These are phyloP conservation scores for Chlamydomonas incerta DNA, from an alignment of 139 green algal species.

Conservation along the genomic window DNA sequence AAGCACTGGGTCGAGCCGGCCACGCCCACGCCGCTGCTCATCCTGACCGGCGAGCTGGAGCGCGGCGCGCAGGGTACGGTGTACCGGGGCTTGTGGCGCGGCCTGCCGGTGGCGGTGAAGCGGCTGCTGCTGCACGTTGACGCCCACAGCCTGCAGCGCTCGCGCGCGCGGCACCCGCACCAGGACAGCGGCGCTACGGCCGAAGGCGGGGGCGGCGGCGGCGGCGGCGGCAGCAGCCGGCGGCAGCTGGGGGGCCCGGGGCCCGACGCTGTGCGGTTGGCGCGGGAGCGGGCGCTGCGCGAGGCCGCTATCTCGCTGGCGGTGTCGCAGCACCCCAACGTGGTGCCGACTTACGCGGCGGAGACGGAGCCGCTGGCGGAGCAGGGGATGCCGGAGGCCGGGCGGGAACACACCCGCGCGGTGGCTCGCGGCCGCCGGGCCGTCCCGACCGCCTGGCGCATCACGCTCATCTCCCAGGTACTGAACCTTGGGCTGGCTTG, in stretches of 20 bases:
- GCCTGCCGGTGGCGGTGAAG: background rate
- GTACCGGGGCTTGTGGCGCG: constrained; percentile 1
- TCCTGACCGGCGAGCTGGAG: constrained; percentile 2
- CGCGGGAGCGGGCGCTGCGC: background rate
- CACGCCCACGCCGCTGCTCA: background rate
- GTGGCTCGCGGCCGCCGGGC: no score
- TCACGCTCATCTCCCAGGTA: constrained; percentile 22
- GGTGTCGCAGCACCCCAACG: background rate
- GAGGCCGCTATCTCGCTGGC: constrained; percentile 1
- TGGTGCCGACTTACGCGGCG: constrained; percentile 4
- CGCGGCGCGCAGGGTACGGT: constrained; percentile 9
- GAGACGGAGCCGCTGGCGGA: background rate
- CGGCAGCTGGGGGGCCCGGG: background rate
- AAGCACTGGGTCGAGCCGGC: background rate
- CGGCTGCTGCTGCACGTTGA: background rate
- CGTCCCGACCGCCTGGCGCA: background rate
- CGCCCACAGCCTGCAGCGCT: no score
- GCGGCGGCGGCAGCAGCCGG: no score
- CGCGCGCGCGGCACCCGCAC: background rate
- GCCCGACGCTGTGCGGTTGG: background rate
- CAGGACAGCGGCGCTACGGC: no score
- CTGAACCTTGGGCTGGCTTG: no score
- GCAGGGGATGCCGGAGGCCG: no score
- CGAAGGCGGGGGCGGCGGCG: no score
- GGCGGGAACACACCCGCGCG: no score